Conservation (phyloP, 768 basidiomycete species). For the Amanita fuliginea region DNA sequence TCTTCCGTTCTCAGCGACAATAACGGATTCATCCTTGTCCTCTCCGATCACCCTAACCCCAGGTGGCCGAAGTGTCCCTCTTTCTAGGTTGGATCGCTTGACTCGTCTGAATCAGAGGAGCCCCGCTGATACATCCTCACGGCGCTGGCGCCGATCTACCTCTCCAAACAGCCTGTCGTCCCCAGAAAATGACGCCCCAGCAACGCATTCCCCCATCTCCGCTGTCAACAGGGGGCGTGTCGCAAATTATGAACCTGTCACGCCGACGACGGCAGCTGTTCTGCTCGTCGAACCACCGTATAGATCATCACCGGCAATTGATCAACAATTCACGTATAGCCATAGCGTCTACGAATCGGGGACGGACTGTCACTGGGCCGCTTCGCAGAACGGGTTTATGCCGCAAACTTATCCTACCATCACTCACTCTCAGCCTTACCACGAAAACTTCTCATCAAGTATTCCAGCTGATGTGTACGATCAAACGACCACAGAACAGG, state of each 20-base stretch:
- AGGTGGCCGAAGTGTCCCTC: slow-evolving; percentile 21
- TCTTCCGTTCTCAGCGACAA: slow-evolving; percentile 18
- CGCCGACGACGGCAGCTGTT: neutral
- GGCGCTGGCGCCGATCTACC: slow-evolving; percentile 20
- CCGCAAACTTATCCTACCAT: neutral
- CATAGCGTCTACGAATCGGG: neutral
- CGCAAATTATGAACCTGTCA: slow-evolving; percentile 5
- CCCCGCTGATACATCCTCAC: slow-evolving; percentile 20
- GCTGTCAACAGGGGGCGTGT: neutral
- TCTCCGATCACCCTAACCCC: slow-evolving; percentile 8
- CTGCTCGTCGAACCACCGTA: neutral
- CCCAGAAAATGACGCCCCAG: slow-evolving; percentile 20
- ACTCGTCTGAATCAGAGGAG: slow-evolving; percentile 22
- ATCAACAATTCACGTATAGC: neutral
- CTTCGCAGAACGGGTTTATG: neutral
- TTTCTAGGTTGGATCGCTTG: slow-evolving; percentile 23
- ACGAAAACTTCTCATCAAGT: neutral
- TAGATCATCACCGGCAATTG: too few species aligned
- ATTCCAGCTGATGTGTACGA: neutral
- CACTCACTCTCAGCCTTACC: neutral
- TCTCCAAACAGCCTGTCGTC: slow-evolving; percentile 21
- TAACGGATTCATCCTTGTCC: slow-evolving; percentile 3
- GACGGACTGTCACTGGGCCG: neutral
- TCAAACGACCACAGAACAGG: neutral
- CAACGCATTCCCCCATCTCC: slow-evolving; percentile 8